phyloP scores from a whole-genome alignment of 176 grass and related monocot species.

The Bolboschoenus planiculmis region DNA sequence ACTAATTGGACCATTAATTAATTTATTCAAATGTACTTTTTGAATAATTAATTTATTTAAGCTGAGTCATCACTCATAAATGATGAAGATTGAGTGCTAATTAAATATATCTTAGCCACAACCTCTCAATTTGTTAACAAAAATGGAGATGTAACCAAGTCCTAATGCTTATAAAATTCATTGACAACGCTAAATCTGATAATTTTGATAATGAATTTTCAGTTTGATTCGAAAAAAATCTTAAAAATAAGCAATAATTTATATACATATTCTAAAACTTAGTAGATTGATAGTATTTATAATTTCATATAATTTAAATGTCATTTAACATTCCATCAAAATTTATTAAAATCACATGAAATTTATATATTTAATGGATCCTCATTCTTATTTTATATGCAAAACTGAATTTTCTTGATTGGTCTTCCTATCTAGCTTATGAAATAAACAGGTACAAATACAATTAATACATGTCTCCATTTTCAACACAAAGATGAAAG shows the following conservation, averaged over 20 bases:
- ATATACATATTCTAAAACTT: too few relatives aligned
- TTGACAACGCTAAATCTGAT: too few relatives aligned
- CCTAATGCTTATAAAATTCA: too few relatives aligned
- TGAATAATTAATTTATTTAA: background rate
- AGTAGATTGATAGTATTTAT: too few relatives aligned
- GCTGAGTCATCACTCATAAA: background rate
- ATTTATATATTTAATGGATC: too few relatives aligned
- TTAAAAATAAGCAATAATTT: too few relatives aligned
- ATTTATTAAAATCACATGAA: too few relatives aligned
- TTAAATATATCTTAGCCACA: background rate
- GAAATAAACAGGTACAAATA: background rate
- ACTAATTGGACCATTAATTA: background rate
- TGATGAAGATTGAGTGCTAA: background rate
- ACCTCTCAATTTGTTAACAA: background rate
- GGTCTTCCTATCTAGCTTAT: background rate
- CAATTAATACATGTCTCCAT: too few relatives aligned
- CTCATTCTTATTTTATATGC: background rate
- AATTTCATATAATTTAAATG: too few relatives aligned
- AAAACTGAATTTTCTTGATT: background rate
- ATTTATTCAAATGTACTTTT: background rate
- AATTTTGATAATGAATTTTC: too few relatives aligned
- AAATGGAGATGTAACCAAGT: background rate
- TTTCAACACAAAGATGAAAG: background rate
- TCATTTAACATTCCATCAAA: too few relatives aligned
- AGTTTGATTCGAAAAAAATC: too few relatives aligned